Conservation (phyloP, 108 stramenopile species). For the Cyclotella baltica region DNA sequence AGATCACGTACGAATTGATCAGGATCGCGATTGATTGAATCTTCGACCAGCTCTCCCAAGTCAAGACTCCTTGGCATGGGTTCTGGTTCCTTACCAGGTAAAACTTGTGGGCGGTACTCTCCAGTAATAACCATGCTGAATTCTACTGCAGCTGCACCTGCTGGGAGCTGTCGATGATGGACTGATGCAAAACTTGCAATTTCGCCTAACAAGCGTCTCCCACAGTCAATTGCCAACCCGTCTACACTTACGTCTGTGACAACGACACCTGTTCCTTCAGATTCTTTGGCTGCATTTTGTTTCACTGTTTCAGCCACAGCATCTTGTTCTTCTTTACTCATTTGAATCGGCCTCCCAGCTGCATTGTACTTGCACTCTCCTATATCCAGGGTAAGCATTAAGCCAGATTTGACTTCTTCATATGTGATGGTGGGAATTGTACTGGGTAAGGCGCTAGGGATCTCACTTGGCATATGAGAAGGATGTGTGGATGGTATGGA, state of each 20-base stretch:
- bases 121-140: constrained; percentile 40
- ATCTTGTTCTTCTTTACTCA: constrained; percentile 17
- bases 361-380: constrained; percentile 12
- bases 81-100: constrained; percentile 20
- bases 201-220: background rate
- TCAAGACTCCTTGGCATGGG: constrained; percentile 11
- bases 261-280: background rate
- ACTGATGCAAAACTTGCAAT: background rate
- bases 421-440: background rate
- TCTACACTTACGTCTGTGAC: background rate
- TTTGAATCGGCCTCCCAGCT: constrained; percentile 7
- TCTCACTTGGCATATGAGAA: background rate
- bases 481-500: background rate
- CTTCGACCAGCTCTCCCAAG: constrained; percentile 29
- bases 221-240: constrained; percentile 8
- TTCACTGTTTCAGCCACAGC: constrained; percentile 16
- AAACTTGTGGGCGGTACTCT: constrained; percentile 15
- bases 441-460: constrained; percentile 1
- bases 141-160: constrained; percentile 30
- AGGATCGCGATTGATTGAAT: constrained; percentile 43
- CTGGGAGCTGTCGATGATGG: constrained; percentile 21
- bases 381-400: background rate
- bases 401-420: constrained; percentile 2
- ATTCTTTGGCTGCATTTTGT: background rate
- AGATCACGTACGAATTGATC: constrained; percentile 31